Base-by-base conservation (phyloP, 2,329 filamentous ascomycete genomes). In the Dactylellina drechsleri region DNA sequence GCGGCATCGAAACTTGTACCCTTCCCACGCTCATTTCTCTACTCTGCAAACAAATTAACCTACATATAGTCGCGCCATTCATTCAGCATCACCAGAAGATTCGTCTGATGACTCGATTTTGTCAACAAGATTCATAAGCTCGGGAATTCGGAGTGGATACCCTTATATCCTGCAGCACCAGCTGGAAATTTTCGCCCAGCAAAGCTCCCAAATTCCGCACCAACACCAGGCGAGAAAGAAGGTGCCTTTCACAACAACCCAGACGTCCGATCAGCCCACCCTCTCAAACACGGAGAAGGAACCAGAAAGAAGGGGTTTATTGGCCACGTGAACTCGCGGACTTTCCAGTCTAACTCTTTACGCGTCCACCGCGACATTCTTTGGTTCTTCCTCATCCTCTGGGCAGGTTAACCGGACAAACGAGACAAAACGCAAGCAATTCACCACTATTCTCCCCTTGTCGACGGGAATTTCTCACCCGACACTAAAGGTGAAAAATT, bases 241-340 rank as follows among this genome's bases (percentile, higher is more conserved):
- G 57, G 40, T 67, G 64, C 71, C 71, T 75, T 45, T 28, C 47
- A 28, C 31, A 54, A 20, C 62, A 52, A 64, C 20, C 40, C 60
- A 56, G 62, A 57, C 68, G 43, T 57, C 56, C 62, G 31, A 58
- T 57, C 58, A 71, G 59, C 64, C 64, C 58, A 59, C 57, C 71
- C 45, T 58, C 58, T 64, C 43, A 57, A 36, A 20, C 53, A 52
- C 61, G 53, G 47, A 58, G 41, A 50, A 64, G 16, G n/a, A 49
- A 54, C 20, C 12, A 54, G 26, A 23, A 67, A 52, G 56, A 53
- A 57, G 66, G 64, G 53, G 50, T 28, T 23, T 47, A 2, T 65
- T 75, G 71, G 23, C 71, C 71, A 75, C 71, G 71, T 75, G 71
- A 75, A 66, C 64, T 68, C 71, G 71, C 66, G 71, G 71, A 45